These are phyloP conservation scores for Jacaranda mimosifolia DNA, from an alignment of 257 asterid species.

Conservation along the genomic window DNA sequence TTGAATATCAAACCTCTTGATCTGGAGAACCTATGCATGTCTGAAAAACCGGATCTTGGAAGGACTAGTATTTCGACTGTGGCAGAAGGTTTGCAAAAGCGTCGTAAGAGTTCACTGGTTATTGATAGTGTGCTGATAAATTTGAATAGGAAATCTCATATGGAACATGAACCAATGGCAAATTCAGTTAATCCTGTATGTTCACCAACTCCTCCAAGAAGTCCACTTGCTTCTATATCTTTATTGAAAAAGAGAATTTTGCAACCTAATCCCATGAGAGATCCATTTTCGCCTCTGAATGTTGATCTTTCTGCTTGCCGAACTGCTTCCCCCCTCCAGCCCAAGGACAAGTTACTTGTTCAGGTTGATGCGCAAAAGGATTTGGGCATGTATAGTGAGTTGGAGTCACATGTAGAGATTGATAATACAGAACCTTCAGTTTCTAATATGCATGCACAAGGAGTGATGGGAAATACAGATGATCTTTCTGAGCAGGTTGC, in stretches of 20 bases:
- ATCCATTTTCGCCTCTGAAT: constrained; percentile 67
- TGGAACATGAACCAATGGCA: constrained; percentile 38
- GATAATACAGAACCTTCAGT: constrained; percentile 38
- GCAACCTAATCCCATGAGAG: constrained; percentile 60
- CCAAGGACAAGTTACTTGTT: constrained; percentile 43
- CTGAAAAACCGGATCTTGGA: constrained; percentile 53
- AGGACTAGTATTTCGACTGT: constrained; percentile 49
- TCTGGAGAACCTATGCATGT: constrained; percentile 46
- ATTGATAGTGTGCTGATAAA: constrained; percentile 53
- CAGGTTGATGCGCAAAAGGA: constrained; percentile 47
- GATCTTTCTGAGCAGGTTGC: constrained; percentile 37
- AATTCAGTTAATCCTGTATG: constrained; percentile 42
- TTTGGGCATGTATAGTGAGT: constrained; percentile 44
- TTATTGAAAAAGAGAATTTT: constrained; percentile 54
- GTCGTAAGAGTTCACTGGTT: constrained; percentile 50
- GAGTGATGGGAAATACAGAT: constrained; percentile 37
- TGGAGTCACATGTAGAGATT: constrained; percentile 45
- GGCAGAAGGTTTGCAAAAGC: constrained; percentile 51
- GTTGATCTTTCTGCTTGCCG: constrained; percentile 44
- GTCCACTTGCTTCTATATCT: constrained; percentile 64
- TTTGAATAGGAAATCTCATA: constrained; percentile 43
- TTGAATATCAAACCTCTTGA: constrained; percentile 76
- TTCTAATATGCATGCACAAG: constrained; percentile 41
- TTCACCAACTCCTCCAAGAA: constrained; percentile 78
- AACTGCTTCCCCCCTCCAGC: constrained; percentile 38